Base-by-base conservation (phyloP, 371 early-diverging fungal species). In the Phascolomyces articulosus region DNA sequence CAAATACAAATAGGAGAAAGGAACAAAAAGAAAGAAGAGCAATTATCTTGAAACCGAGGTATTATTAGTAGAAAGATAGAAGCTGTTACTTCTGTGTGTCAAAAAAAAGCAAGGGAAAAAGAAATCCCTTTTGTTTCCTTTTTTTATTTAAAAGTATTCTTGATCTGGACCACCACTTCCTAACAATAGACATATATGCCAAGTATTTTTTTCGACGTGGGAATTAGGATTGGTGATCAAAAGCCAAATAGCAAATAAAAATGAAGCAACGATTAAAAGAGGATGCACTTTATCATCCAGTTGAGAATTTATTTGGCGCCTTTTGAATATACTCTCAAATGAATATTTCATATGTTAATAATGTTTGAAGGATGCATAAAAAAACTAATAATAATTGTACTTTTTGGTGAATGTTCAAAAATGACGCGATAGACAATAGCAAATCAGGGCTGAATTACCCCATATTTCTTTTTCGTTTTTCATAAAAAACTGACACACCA, bases 191-290 rank as follows among this genome's bases (percentile, higher is more conserved):
- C 7, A 51, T 20, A n/a, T 51, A 24, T 24, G 23, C 51, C 51
- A 51, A 51, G 51, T 23, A 16, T 23, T 11, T 51, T 51, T 51
- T 0, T 9, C 51, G 51, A 51, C 51, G 51, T 51, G 51, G 51
- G 51, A 51, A 51, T 51, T 24, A 51, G 26, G 51, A 51, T 51
- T 51, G 51, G 51, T 51, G 51, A 51, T 21, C 51, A 51, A 20
- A n/a, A 16, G 47, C 8, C n/a, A 47, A 16, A 47, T 0, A 1
- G 6, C 8, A 1, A 47, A 2, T 6, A 47, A 47, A 16, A 47
- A 20, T 13, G 16, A 16, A 47, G 8, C 16, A 6, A 6, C 6
- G n/a, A 47, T 20, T 20, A 47, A 47, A 47, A 16, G 16, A 47
- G 16, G 16, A 34, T 34, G 34, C 6, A 6, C 31, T 44, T n/a